Evolutionary conservation across 2,329 filamentous ascomycete species (phyloP).

Genomic region (Sphaerulina vaccinii): DNA sequence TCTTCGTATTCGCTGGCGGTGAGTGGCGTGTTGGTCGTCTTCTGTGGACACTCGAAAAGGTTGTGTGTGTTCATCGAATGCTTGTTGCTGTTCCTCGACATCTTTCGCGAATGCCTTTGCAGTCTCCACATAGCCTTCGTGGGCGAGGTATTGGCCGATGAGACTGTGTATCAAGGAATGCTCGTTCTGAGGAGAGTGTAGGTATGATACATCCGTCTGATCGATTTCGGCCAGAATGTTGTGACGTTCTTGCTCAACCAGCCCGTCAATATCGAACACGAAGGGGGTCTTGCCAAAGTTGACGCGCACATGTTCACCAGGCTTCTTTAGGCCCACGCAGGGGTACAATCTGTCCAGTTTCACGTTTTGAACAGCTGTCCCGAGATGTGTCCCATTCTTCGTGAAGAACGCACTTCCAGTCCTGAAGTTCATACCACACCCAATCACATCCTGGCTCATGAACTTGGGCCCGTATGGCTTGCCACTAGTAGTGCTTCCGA

Average conservation of each 20-base stretch:
- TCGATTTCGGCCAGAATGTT: conserved; percentile 63
- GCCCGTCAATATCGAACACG: conserved; percentile 83
- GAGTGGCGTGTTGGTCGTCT: conserved; percentile 67
- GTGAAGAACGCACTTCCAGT: conserved; percentile 64
- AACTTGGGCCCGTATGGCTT: conserved; percentile 62
- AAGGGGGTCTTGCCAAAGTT: conserved; percentile 74
- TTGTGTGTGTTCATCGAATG: conserved; percentile 46
- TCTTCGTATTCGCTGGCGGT: conserved; percentile 77
- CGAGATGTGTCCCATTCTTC: conserved; percentile 60
- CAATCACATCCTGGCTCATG: conserved; percentile 58
- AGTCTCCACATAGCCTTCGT: conserved; percentile 94
- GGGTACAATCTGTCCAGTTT: conserved; percentile 62
- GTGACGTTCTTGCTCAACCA: conserved; percentile 69
- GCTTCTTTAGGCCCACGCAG: conserved; percentile 65
- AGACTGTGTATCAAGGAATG: conserved; percentile 77
- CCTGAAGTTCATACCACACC: conserved; percentile 64
- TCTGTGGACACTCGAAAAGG: conserved; percentile 50
- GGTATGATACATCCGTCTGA: conserved; percentile 54
- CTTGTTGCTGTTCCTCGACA: conserved; percentile 66
- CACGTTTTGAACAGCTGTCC: conserved; percentile 68
- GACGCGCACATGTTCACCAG: conserved; percentile 56
- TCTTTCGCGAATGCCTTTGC: conserved; percentile 79
- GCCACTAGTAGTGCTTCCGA: conserved; percentile 57
- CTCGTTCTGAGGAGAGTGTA: conserved; percentile 68
- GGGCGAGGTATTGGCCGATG: conserved; percentile 83